Evolutionary conservation across 140 eudicot genomes (phyloP).

Genomic region (Bidens hawaiensis): DNA sequence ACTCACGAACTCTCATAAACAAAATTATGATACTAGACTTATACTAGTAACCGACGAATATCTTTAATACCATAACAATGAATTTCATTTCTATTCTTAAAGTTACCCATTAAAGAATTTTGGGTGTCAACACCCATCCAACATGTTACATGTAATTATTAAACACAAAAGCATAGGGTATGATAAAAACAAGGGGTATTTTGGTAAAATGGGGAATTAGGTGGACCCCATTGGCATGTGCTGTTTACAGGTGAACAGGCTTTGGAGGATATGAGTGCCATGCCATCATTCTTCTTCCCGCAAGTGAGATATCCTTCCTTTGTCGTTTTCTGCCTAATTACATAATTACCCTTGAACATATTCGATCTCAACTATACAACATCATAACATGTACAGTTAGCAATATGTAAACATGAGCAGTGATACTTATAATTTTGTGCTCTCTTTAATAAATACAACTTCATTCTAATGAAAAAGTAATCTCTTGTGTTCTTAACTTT

Average conservation of each 20-base stretch:
- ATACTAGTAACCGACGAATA: too few relatives aligned
- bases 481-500: too few relatives aligned
- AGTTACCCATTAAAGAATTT: background rate
- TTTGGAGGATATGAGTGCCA: constrained; percentile 34
- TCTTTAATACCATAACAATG: too few relatives aligned
- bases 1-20: too few relatives aligned
- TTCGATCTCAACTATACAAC: background rate
- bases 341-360: background rate
- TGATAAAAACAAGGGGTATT: constrained; percentile 23
- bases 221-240: constrained; percentile 51
- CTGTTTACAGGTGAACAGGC: constrained; percentile 48
- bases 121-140: background rate
- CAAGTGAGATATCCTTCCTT: constrained; percentile 31
- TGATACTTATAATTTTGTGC: too few relatives aligned
- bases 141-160: background rate
- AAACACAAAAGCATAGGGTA: background rate
- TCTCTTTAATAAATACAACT: too few relatives aligned
- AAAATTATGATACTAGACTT: too few relatives aligned
- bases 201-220: constrained; percentile 17
- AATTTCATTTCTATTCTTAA: too few relatives aligned
- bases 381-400: too few relatives aligned
- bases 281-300: constrained; percentile 53
- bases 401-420: too few relatives aligned
- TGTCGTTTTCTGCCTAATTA: constrained; percentile 39
- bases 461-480: too few relatives aligned